phyloP scores from a whole-genome alignment of 2,329 filamentous ascomycete species.

The Trichoderma guizhouense region DNA sequence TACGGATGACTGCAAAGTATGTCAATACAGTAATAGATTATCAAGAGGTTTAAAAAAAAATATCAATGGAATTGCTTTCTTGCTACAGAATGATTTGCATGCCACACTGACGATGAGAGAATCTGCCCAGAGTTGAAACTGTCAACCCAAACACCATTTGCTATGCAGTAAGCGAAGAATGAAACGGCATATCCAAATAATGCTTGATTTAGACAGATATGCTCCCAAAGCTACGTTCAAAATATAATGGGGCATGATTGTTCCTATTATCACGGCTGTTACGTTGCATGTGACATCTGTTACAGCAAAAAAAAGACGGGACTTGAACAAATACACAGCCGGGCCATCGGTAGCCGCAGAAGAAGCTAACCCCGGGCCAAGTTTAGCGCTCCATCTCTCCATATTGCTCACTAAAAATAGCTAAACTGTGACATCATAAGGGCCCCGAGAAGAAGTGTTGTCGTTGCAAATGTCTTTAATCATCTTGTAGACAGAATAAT shows the following conservation, averaged over 20 bases:
- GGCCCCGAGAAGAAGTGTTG: neutral
- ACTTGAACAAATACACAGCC: neutral
- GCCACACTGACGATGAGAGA: neutral
- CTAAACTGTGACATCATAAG: neutral
- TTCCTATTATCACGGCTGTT: neutral
- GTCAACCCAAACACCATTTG: neutral
- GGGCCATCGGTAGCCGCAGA: neutral
- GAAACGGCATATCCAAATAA: neutral
- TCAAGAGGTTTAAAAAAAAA: neutral
- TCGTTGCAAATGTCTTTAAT: neutral
- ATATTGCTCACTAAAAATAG: neutral
- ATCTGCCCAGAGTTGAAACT: neutral
- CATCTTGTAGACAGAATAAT: neutral
- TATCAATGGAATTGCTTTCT: neutral
- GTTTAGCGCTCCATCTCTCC: neutral
- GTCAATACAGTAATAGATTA: neutral
- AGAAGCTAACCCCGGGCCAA: neutral
- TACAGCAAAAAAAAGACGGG: neutral
- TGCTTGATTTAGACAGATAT: neutral
- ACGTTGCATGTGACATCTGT: neutral
- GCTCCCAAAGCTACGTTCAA: neutral
- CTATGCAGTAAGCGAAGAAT: neutral
- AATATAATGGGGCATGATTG: neutral
- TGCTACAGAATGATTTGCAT: neutral
- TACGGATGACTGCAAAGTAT: constrained; percentile 13